Evolutionary conservation across 108 stramenopile genomes (phyloP).

Genomic region (Tribonema minus): DNA sequence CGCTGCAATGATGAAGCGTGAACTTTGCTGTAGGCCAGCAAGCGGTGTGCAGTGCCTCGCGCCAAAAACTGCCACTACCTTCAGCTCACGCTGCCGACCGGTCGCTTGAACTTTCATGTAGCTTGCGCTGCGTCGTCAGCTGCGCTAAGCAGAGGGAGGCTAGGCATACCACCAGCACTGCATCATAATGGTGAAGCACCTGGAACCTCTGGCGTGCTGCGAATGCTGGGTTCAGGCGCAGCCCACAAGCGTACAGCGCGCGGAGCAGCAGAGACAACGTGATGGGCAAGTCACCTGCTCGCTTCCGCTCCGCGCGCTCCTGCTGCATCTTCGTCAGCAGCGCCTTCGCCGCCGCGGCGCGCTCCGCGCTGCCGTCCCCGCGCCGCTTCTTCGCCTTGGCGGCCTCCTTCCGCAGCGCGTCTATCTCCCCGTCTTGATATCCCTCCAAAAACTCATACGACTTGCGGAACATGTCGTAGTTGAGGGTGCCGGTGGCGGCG

Average conservation of each 20-base stretch:
- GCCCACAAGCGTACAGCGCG: no score
- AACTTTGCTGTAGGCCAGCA: not conserved
- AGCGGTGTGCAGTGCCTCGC: not conserved
- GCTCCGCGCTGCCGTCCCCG: not conserved
- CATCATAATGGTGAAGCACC: no score
- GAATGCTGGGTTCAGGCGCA: no score
- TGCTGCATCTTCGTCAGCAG: not conserved
- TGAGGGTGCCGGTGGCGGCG: conserved; percentile 21
- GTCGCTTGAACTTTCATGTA: no score
- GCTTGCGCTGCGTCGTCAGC: no score
- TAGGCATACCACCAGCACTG: no score
- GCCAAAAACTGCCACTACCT: no score
- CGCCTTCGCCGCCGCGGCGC: not conserved
- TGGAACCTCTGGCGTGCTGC: no score
- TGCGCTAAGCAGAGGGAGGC: no score
- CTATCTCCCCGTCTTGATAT: conserved; percentile 33
- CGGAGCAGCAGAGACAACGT: not conserved
- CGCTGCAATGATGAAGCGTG: not conserved
- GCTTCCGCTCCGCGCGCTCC: not conserved
- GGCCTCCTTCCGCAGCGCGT: conserved; percentile 9
- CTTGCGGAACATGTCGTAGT: conserved; percentile 43
- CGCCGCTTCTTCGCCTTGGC: conserved; percentile 24
- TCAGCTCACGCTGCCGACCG: no score
- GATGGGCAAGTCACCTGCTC: not conserved
- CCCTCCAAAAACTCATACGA: conserved; percentile 35